Evolutionary conservation across 768 basidiomycete species (phyloP), one percentile per base, ranked within the genome.

Genomic region (Lactarius hatsudake): DNA sequence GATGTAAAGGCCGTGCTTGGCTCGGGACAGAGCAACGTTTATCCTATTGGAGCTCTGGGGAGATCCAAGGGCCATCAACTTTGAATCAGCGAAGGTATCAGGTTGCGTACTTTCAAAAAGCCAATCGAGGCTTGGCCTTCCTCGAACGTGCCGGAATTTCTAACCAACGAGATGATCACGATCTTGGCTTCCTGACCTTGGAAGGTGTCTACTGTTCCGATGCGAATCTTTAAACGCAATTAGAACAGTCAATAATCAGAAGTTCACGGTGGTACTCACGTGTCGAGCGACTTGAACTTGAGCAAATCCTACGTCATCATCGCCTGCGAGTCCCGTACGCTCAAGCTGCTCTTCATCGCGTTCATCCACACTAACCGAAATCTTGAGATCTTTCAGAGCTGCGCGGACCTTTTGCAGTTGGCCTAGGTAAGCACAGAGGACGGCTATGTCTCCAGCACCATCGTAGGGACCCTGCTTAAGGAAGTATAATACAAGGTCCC

Each of bases 201-300:
- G 72, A 85, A 93, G 59, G 87, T 91, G 68, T 93, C 90, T 1
- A 93, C 83, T 0, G 90, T 92, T 6, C 91, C 83, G 6, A 93
- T 78, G 9, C 84, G 81, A 51, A 91, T 83, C 89, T 90, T 61
- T 20, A 48, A 40, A 40, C 0, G 3, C 59, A 18, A 17, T 62
- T 17, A 32, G 54, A 57, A 56, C 38, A 1, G 9, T 17, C 30
- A 45, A 12, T 12, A 5, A 7, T 51, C 7, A 17, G 5, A 45
- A 32, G 4, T 56, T 20, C 12, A 61, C 36, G 20, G 17, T 23
- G 32, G 9, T n/a, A 74, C 81, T 30, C 71, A 89, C 89, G 51
- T 82, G 78, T 70, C 77, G 81, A 1, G 84, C 76, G 1, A 89
- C 83, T 58, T 81, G 75, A 23, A 89, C 79, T 40, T 79, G 81